phyloP scores from a whole-genome alignment of 495 filamentous ascomycete species.

The Penicillium bovifimosum region DNA sequence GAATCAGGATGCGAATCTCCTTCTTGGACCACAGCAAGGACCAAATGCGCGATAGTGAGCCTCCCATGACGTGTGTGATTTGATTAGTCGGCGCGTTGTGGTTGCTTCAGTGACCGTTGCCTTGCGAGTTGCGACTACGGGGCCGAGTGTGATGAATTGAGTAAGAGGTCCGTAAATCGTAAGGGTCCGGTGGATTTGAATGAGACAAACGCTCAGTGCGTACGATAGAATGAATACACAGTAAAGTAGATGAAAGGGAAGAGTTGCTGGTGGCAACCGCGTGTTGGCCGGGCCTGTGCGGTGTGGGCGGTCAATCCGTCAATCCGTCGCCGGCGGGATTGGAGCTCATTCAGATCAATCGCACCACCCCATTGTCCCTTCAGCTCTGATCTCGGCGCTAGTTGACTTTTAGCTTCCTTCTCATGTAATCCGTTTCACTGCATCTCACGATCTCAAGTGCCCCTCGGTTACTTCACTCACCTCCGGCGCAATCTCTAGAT shows the following conservation, averaged over 20 bases:
- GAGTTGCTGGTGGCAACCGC: slow-evolving; percentile 23
- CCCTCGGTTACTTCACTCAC: neutral
- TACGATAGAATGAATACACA: slow-evolving; percentile 2
- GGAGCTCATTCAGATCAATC: slow-evolving; percentile 9
- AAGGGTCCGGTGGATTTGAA: neutral
- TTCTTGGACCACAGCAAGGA: slow-evolving; percentile 86
- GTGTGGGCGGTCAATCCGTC: slow-evolving; percentile 28
- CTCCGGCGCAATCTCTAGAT: slow-evolving; percentile 21
- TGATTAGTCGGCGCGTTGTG: neutral
- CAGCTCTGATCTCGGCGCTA: neutral
- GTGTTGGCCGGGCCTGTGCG: slow-evolving; percentile 23
- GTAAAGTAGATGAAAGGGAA: slow-evolving; percentile 7
- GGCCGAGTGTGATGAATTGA: neutral
- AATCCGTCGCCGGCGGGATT: slow-evolving; percentile 15
- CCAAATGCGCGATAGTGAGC: slow-evolving; percentile 67
- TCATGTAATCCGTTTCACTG: neutral
- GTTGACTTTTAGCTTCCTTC: neutral
- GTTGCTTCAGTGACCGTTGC: slow-evolving; percentile 1
- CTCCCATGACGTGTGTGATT: slow-evolving; percentile 59
- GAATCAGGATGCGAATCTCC: slow-evolving; percentile 92
- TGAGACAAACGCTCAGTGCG: neutral
- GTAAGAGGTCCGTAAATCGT: neutral
- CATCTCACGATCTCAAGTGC: neutral
- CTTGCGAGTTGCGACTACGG: slow-evolving; percentile 1
- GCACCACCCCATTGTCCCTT: slow-evolving; percentile 1